Base-by-base conservation (phyloP, 495 filamentous ascomycete genomes). In the Aspergillus saccharolyticus region DNA sequence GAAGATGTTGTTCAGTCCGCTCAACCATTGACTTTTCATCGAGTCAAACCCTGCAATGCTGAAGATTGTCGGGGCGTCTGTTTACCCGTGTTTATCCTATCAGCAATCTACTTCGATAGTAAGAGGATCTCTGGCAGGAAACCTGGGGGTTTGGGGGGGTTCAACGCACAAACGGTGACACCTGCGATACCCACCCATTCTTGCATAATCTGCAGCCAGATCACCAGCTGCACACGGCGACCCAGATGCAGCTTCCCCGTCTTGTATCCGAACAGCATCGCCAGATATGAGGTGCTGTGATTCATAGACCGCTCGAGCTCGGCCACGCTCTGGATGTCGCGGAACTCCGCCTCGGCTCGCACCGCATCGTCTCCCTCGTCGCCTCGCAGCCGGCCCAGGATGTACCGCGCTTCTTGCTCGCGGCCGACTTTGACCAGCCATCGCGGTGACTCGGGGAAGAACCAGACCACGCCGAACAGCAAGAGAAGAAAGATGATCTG, bases 141-240 rank as follows among this genome's bases (percentile, higher is more conserved):
- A n/a, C n/a, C n/a, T n/a, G n/a, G n/a, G n/a, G n/a, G n/a, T n/a
- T n/a, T n/a, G n/a, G 16, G 15, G 20, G 20, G 57, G n/a, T 30
- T 16, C 8, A 57, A 70, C 45, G 58, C 76, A 69, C 79, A 89
- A 42, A 89, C 80, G 1, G 87, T 89, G 18, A 89, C 80, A 50
- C 85, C 85, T 0, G 85, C 85, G 65, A 89, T 88, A 19, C 87
- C 86, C 60, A 85, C 79, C 85, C 85, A 89, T 64, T 88, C 85
- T 60, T 87, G 85, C 70, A 89, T 80, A 45, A 89, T 87, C 69
- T 89, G 83, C 10, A 89, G 68, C 85, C 85, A 89, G 44, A 89
- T 78, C 17, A 87, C 84, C 12, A 89, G 74, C 62, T 88, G 85
- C 21, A 88, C 84, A 8, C 86, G 77, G 3, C 86, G 76, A 3